These are phyloP conservation scores for Wickerhamiella kurtzmanii DNA, from an alignment of 805 yeast genomes.

Conservation along the genomic window DNA sequence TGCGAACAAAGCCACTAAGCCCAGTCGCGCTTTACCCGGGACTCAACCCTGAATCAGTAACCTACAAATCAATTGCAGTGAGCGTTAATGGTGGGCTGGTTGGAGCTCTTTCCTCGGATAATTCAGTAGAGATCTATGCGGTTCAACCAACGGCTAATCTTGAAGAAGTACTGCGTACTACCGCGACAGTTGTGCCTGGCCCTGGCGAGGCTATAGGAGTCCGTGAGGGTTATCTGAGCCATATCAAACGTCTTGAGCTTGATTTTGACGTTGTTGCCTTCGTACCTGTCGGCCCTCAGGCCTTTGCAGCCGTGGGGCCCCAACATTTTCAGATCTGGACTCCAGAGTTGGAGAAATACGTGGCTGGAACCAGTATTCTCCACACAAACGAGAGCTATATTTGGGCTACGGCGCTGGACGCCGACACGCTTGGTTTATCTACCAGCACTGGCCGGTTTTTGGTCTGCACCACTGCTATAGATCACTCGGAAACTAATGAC, in stretches of 20 bases:
- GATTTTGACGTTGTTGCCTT: constrained; percentile 18
- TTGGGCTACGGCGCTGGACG: neutral
- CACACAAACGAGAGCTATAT: neutral
- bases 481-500: too few species aligned
- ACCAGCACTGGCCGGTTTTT: neutral
- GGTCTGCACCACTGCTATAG: neutral
- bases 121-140: constrained; percentile 8
- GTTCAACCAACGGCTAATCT: constrained; percentile 12
- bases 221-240: constrained; percentile 21
- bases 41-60: constrained; percentile 10
- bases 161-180: constrained; percentile 15
- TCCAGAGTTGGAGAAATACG: neutral
- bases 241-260: constrained; percentile 20
- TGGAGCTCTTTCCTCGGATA: constrained; percentile 12
- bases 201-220: constrained; percentile 31
- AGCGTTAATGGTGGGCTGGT: constrained; percentile 10
- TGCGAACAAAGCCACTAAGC: constrained; percentile 17
- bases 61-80: constrained; percentile 4
- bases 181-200: constrained; percentile 21
- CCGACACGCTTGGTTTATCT: neutral
- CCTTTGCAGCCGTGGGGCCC: constrained; percentile 13
- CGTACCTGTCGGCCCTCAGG: constrained; percentile 16
- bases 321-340: constrained; percentile 1
- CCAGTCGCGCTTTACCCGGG: constrained; percentile 17
- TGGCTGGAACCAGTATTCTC: neutral